A percentile compares a stretch with the other conserved stretches of the same genome.
phyloP scores from a whole-genome alignment of 176 grass and related monocot genomes.

The Ampelocalamus luodianensis region DNA sequence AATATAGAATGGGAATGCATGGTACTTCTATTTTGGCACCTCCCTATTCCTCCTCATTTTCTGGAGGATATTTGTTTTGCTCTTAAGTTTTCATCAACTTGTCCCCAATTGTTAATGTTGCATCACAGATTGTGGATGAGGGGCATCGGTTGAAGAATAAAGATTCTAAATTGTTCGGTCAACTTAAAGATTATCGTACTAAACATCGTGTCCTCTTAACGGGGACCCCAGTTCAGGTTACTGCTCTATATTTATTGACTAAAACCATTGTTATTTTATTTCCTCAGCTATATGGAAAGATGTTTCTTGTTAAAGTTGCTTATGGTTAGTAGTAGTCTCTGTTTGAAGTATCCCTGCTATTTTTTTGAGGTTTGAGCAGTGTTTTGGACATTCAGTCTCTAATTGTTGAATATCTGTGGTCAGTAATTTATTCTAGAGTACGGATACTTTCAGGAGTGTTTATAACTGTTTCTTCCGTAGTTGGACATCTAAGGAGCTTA shows the following conservation, averaged over 20 bases:
- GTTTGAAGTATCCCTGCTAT: slow-evolving; percentile 18
- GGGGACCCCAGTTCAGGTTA: slow-evolving; percentile 96
- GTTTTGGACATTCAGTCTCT: slow-evolving; percentile 7
- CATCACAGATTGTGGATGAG: slow-evolving; percentile 91
- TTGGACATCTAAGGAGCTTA: slow-evolving; percentile 25
- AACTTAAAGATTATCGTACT: slow-evolving; percentile 94
- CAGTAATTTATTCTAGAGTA: slow-evolving; percentile 5
- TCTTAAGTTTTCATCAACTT: slow-evolving; percentile 29
- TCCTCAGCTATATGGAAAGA: slow-evolving; percentile 12
- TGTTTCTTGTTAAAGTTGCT: slow-evolving; percentile 6
- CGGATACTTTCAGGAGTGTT: slow-evolving; percentile 23
- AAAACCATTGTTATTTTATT: not conserved
- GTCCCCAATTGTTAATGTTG: slow-evolving; percentile 21
- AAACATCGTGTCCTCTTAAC: slow-evolving; percentile 97
- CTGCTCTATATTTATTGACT: slow-evolving; percentile 30
- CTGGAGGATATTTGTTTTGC: slow-evolving; percentile 7
- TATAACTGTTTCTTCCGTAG: slow-evolving; percentile 8
- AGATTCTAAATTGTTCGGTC: slow-evolving; percentile 95
- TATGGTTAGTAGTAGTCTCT: not conserved
- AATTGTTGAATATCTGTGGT: not conserved
- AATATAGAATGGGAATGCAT: slow-evolving; percentile 97
- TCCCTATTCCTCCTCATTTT: slow-evolving; percentile 14
- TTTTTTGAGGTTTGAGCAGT: not conserved
- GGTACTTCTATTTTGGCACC: slow-evolving; percentile 58
- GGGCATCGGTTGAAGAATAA: slow-evolving; percentile 98